These are phyloP conservation scores for Tulasnella sp. DNA, from an alignment of 768 basidiomycete species.

Conservation along the genomic window DNA sequence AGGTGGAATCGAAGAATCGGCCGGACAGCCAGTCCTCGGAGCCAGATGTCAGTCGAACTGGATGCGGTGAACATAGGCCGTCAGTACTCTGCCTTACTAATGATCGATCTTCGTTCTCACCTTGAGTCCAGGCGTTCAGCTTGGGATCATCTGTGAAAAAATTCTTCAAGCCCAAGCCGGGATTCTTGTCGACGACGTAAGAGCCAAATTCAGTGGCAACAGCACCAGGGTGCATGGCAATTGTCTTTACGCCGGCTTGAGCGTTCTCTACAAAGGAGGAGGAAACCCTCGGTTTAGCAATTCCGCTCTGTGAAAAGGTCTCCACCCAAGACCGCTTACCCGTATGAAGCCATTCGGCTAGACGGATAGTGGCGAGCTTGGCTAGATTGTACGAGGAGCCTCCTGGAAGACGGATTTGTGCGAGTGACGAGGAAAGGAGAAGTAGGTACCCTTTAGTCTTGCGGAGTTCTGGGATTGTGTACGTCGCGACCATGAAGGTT, in stretches of 20 bases:
- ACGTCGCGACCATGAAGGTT: constrained; percentile 5
- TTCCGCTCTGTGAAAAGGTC: no score
- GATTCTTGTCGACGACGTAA: neutral
- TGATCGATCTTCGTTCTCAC: neutral
- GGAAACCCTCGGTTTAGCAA: neutral
- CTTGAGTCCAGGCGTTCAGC: constrained; percentile 5
- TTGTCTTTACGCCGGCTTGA: constrained; percentile 2
- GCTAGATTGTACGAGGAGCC: constrained; percentile 8
- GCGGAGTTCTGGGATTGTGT: constrained; percentile 9
- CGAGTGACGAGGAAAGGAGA: constrained; percentile 4
- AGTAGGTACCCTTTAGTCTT: constrained; percentile 12
- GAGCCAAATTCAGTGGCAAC: constrained; percentile 3
- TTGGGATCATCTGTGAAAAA: constrained; percentile 5
- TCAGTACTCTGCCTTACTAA: neutral
- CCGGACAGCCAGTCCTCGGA: constrained; percentile 13
- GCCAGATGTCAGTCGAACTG: constrained; percentile 7
- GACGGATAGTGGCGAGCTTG: constrained; percentile 4
- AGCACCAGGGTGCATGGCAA: constrained; percentile 9
- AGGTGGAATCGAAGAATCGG: constrained; percentile 6
- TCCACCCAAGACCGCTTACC: neutral
- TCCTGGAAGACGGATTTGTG: constrained; percentile 8
- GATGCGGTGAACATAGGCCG: neutral
- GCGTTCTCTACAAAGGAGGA: neutral
- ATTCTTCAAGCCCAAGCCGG: neutral
- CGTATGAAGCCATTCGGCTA: constrained; percentile 8